Evolutionary conservation across 495 filamentous ascomycete genomes (phyloP).

Genomic region (Tuber umbilicatum): DNA sequence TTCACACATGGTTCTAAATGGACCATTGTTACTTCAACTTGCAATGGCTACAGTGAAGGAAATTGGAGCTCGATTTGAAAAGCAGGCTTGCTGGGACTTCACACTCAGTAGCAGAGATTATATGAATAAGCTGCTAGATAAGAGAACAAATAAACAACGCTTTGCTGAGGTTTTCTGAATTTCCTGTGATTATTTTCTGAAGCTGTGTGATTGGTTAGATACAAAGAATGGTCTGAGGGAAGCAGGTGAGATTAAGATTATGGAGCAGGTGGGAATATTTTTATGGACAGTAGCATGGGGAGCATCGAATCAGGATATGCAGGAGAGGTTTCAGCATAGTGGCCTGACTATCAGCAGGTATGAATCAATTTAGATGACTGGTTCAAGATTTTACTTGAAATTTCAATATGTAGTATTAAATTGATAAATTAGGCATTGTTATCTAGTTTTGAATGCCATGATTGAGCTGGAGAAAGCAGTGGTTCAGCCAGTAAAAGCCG

Average conservation of each 20-base stretch:
- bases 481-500: fast-evolving
- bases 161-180: too few relatives aligned
- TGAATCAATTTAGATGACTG: neutral
- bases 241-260: neutral
- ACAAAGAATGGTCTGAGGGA: neutral
- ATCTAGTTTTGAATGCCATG: neutral
- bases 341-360: neutral
- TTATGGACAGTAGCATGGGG: neutral
- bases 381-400: fast-evolving
- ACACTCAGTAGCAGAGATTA: too few relatives aligned
- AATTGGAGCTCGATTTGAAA: too few relatives aligned
- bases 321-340: neutral
- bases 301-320: neutral
- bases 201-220: too few relatives aligned
- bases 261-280: neutral
- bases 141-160: too few relatives aligned
- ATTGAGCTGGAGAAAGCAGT: neutral
- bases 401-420: neutral
- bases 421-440: neutral
- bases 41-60: too few relatives aligned
- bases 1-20: too few relatives aligned
- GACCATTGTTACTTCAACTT: too few relatives aligned
- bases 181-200: too few relatives aligned
- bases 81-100: too few relatives aligned
- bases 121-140: too few relatives aligned